These are phyloP conservation scores for Talaromyces adpressus DNA, from an alignment of 495 filamentous ascomycete genomes.

Conservation along the genomic window DNA sequence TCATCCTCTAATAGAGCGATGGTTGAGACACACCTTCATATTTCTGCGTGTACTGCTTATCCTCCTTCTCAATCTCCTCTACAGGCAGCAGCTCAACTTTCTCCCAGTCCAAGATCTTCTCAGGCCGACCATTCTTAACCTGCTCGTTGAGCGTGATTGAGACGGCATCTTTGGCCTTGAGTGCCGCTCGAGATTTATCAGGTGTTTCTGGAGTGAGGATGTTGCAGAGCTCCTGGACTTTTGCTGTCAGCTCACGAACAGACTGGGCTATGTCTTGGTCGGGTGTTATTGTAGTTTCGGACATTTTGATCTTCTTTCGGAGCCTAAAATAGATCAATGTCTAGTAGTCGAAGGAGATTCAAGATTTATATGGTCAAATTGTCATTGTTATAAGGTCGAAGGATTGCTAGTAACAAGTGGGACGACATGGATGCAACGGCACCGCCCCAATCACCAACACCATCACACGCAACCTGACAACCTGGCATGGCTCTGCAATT, in stretches of 20 bases:
- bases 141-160: slow-evolving; percentile 40
- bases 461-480: too few relatives aligned
- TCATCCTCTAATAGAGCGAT: too few relatives aligned
- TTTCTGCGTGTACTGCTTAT: background rate
- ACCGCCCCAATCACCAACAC: too few relatives aligned
- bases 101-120: slow-evolving; percentile 5
- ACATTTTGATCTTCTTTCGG: background rate
- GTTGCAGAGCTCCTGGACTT: too few relatives aligned
- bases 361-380: too few relatives aligned
- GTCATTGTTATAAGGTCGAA: too few relatives aligned
- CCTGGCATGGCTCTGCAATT: too few relatives aligned
- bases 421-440: too few relatives aligned
- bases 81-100: background rate
- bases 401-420: too few relatives aligned
- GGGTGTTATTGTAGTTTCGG: background rate
- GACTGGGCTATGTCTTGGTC: background rate
- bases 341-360: too few relatives aligned
- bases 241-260: too few relatives aligned
- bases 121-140: background rate
- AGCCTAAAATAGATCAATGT: background rate
- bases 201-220: background rate
- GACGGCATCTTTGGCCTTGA: slow-evolving; percentile 43
- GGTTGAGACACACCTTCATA: background rate
- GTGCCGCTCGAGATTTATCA: background rate
- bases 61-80: slow-evolving; percentile 6